Percentiles rank a stretch among this genome's conserved stretches.
Evolutionary conservation across 129 eudicot species (phyloP).

Genomic region (Saposhnikovia divaricata): DNA sequence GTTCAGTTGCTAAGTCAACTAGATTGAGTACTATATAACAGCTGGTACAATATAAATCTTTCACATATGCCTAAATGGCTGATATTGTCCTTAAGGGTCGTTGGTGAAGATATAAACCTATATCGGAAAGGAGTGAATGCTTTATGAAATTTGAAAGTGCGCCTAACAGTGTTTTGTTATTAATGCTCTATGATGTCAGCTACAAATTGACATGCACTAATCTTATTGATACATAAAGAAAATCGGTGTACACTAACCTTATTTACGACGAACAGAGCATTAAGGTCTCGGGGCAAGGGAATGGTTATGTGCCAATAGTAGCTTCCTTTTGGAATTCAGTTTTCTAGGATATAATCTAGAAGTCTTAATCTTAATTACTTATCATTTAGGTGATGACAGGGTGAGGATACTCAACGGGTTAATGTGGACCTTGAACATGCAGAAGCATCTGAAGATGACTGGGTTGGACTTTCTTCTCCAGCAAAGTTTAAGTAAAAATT

Average conservation of each 20-base stretch:
- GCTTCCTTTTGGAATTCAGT: background rate
- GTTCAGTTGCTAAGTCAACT: background rate
- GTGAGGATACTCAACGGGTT: slow-evolving; percentile 76
- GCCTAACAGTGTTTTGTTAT: background rate
- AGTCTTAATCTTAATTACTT: no score
- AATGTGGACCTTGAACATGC: slow-evolving; percentile 48
- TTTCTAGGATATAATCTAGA: no score
- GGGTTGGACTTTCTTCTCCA: slow-evolving; percentile 95
- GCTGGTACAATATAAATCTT: background rate
- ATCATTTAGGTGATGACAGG: slow-evolving; percentile 36
- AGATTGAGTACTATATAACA: background rate
- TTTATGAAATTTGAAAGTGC: background rate
- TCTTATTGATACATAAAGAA: background rate
- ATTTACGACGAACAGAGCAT: background rate
- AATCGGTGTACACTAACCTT: background rate
- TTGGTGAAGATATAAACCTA: background rate
- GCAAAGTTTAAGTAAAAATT: slow-evolving; percentile 69
- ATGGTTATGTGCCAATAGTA: background rate
- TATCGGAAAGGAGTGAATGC: background rate
- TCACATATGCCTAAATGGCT: background rate
- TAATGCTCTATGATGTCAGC: background rate
- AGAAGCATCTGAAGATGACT: slow-evolving; percentile 63
- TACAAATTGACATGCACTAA: background rate
- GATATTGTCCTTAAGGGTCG: no score
- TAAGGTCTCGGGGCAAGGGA: background rate